These are phyloP conservation scores for Sarcodon aspratus DNA, from an alignment of 768 basidiomycete genomes.

Conservation along the genomic window DNA sequence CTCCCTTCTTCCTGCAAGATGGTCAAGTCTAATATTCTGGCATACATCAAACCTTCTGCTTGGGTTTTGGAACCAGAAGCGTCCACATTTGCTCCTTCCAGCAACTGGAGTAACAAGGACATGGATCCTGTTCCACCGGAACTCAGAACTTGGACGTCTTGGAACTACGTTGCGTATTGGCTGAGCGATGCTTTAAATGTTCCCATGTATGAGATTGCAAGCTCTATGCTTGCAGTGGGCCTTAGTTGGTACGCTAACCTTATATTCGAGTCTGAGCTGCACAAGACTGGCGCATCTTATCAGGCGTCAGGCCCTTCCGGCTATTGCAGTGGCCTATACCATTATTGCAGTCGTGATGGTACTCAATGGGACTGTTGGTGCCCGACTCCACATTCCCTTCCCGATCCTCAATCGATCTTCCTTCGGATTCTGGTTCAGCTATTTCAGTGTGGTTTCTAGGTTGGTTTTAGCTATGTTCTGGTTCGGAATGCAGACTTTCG, in stretches of 20 bases:
- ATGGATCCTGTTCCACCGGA: constrained; percentile 65
- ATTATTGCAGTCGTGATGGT: constrained; percentile 68
- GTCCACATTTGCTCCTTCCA: constrained; percentile 44
- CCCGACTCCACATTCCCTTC: constrained; percentile 68
- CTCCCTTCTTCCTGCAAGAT: not conserved
- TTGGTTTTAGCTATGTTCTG: constrained; percentile 73
- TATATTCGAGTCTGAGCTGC: too few species aligned
- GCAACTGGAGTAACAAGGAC: constrained; percentile 60
- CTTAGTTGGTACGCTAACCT: constrained; percentile 52
- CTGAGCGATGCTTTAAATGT: constrained; percentile 19
- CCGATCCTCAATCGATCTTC: constrained; percentile 74
- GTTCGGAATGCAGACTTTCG: constrained; percentile 58
- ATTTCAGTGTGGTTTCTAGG: constrained; percentile 73
- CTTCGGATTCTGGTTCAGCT: constrained; percentile 86
- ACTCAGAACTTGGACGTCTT: constrained; percentile 53
- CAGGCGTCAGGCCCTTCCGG: constrained; percentile 56
- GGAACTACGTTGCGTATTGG: constrained; percentile 59
- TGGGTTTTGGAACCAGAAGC: constrained; percentile 43
- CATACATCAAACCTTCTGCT: constrained; percentile 22
- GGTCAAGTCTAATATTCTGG: not conserved
- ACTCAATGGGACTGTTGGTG: constrained; percentile 69
- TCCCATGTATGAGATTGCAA: constrained; percentile 43
- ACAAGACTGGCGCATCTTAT: not conserved
- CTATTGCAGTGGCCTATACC: constrained; percentile 61
- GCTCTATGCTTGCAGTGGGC: constrained; percentile 66